Evolutionary conservation across 2,329 filamentous ascomycete genomes (phyloP), one percentile per base, ranked within the genome.

Genomic region (Nigrospora oryzae): DNA sequence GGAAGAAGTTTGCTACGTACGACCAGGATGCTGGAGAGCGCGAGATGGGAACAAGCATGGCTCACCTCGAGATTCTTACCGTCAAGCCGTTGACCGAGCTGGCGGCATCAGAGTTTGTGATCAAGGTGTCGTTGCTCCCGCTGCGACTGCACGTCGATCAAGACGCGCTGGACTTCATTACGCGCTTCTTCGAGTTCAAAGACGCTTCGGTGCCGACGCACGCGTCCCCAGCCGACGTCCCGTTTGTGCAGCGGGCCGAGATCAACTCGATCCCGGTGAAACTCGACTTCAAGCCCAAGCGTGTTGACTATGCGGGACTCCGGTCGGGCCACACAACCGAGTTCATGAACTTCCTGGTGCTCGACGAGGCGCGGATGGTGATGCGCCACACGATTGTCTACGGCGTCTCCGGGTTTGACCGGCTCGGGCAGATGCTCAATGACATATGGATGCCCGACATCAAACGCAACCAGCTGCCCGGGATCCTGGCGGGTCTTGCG

Each of bases 381-480:
- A 75, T 98, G 43, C 80, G 86, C 12, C 90, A 91, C 60, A 86
- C 87, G 23, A 97, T 98, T 53, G 81, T 97, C 33, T 96, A 97
- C 54, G 93, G 94, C 28, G 79, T 95, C 1, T 82, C 82, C 8
- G 93, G 93, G 0, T 96, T 97, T 54, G 90, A 97, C 53, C 83
- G 86, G 41, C 75, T 98, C 2, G 89, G 93, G 44, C 81, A 90
- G 62, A 91, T 84, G 3, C 76, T 98, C 32, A 97, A 97, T 59
- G 89, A 95, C 59, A 87, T 96, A 37, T 98, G 93, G 93, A 94
- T 84, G 77, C 89, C 89, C 1, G 91, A 98, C 59, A 86, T 98
- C 45, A 89, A 86, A 60, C 73, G 77, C 14, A 94, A 91, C 53
- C 93, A 98, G 62, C 81, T 98, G 5, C 89, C 89, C 1, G 83